A percentile compares a stretch with the other conserved stretches of the same genome.
phyloP scores from a whole-genome alignment of 2,329 filamentous ascomycete species.

The Metarhizium robertsii region DNA sequence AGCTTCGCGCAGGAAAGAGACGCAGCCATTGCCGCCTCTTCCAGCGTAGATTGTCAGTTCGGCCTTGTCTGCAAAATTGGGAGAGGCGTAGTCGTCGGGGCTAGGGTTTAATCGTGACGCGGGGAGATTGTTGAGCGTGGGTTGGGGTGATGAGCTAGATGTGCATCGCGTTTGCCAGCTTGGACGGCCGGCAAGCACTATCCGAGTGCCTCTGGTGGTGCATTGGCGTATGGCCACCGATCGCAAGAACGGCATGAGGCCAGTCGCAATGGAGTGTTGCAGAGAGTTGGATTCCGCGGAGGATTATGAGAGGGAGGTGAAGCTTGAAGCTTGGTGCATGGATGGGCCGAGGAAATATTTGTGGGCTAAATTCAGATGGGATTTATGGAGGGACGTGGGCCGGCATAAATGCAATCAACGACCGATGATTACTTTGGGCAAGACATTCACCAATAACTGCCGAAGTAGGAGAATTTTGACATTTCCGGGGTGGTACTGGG shows the following conservation, averaged over 20 bases:
- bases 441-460: no score
- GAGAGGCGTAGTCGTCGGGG: conserved; percentile 74
- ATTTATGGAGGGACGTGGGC: not conserved
- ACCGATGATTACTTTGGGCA: no score
- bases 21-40: conserved; percentile 79
- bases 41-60: conserved; percentile 70
- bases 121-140: conserved; percentile 27
- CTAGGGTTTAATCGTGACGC: conserved; percentile 64
- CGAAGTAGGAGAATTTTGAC: no score
- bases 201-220: not conserved
- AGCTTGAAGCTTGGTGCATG: not conserved
- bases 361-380: not conserved
- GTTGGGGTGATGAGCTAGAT: conserved; percentile 9
- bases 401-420: no score
- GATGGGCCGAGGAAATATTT: not conserved
- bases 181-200: not conserved
- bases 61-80: conserved; percentile 82
- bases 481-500: no score
- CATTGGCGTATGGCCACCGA: conserved; percentile 4
- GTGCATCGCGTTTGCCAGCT: not conserved
- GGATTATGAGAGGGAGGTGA: not conserved
- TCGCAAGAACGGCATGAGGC: conserved; percentile 5
- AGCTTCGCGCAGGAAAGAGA: conserved; percentile 88
- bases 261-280: not conserved
- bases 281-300: not conserved